phyloP scores from a whole-genome alignment of 2,329 filamentous ascomycete genomes.

The Nakataea oryzae region DNA sequence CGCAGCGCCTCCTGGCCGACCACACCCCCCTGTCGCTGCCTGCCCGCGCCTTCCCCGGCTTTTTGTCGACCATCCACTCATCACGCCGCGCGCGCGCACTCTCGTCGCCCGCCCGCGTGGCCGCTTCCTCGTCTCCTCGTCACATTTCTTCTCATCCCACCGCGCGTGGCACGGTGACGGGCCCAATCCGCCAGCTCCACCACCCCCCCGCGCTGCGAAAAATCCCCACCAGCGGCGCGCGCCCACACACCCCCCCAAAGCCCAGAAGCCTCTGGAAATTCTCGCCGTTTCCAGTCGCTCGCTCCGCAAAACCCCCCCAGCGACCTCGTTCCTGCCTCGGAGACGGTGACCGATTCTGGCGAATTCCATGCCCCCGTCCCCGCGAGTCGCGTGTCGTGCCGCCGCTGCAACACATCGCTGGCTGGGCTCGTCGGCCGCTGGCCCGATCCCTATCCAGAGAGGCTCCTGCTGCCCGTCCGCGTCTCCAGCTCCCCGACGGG shows the following conservation, averaged over 20 bases:
- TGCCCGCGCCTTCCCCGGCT: too few species aligned
- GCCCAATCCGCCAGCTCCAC: not conserved
- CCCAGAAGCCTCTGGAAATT: not conserved
- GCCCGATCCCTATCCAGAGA: not conserved
- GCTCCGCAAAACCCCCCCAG: not conserved
- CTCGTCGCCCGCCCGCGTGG: too few species aligned
- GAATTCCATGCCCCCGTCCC: not conserved
- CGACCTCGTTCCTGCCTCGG: not conserved
- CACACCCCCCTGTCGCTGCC: too few species aligned
- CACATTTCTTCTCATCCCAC: not conserved
- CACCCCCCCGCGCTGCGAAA: not conserved
- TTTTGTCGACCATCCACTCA: too few species aligned
- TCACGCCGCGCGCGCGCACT: too few species aligned
- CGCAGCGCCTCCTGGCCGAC: too few species aligned
- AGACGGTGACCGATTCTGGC: not conserved
- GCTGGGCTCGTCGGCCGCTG: not conserved
- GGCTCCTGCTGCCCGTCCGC: not conserved
- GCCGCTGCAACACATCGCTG: not conserved
- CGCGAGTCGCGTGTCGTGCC: not conserved
- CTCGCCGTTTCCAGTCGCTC: not conserved
- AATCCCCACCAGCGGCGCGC: not conserved
- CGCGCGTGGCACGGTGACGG: not conserved
- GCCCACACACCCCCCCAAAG: not conserved
- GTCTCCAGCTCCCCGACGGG: not conserved
- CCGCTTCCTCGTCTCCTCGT: not conserved